A percentile compares a stretch with the other conserved stretches of the same genome.
Evolutionary conservation across 2,329 filamentous ascomycete genomes (phyloP).

Genomic region (Achaetomium macrosporum): DNA sequence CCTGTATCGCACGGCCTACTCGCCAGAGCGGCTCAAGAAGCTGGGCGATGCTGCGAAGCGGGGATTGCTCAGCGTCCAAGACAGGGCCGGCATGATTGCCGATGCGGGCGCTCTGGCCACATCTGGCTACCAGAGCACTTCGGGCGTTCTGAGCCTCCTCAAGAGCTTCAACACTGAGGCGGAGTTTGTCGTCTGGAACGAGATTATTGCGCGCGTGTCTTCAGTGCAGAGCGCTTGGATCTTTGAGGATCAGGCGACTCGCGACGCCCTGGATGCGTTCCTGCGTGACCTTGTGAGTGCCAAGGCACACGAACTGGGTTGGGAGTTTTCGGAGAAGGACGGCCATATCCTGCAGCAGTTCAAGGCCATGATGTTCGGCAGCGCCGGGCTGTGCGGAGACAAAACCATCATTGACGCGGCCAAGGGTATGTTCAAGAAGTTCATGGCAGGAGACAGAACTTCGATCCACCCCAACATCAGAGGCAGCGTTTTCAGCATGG

Average conservation of each 20-base stretch:
- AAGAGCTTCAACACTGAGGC: constrained; percentile 80
- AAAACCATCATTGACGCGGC: constrained; percentile 70
- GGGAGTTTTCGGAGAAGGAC: constrained; percentile 78
- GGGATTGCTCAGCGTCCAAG: constrained; percentile 76
- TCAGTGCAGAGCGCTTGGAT: constrained; percentile 82
- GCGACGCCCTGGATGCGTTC: constrained; percentile 76
- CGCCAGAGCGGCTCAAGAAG: constrained; percentile 75
- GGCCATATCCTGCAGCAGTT: constrained; percentile 91
- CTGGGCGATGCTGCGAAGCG: constrained; percentile 80
- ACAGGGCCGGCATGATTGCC: constrained; percentile 89
- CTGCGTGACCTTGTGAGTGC: constrained; percentile 69
- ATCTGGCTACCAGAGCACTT: constrained; percentile 91
- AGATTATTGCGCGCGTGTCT: constrained; percentile 73
- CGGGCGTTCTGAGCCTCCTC: constrained; percentile 76
- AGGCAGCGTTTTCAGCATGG: constrained; percentile 79
- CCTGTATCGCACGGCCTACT: constrained; percentile 86
- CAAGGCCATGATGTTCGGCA: constrained; percentile 85
- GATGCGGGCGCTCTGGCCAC: constrained; percentile 85
- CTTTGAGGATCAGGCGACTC: constrained; percentile 70
- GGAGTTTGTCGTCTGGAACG: constrained; percentile 93
- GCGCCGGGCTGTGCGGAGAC: constrained; percentile 75
- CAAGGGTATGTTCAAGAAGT: constrained; percentile 86
- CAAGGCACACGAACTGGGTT: constrained; percentile 82
- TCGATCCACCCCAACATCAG: constrained; percentile 92
- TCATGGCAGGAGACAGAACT: constrained; percentile 67